Evolutionary conservation across 768 basidiomycete species (phyloP), one percentile per base, ranked within the genome.

Genomic region (Mycena indigotica): DNA sequence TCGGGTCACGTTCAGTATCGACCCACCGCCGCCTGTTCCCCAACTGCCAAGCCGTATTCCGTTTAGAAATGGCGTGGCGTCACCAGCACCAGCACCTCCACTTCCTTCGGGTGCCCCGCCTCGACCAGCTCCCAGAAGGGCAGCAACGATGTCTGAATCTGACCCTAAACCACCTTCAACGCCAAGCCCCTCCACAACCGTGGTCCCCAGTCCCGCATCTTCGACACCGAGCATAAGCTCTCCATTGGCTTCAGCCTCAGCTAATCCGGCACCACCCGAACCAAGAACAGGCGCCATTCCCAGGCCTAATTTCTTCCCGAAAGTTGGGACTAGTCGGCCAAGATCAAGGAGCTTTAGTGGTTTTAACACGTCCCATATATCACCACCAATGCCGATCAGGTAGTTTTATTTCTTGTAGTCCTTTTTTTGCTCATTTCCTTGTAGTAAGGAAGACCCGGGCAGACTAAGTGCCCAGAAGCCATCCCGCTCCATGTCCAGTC

Each of bases 331-430:
- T 2, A 64, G 74, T 8, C 73, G 91, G 4, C 91, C 91, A 4
- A 70, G 89, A 50, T 91, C 88, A 21, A 73, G 88, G 64, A 91
- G 89, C 60, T 93, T 93, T 66, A 91, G 89, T 8, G 87, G 83
- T 2, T 87, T 91, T 70, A 81, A 84, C 50, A 74, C 77, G 3
- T 52, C 68, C 3, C 74, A 79, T 52, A 65, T 71, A 1, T 60
- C 68, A 16, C 40, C 69, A 30, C 70, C 73, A 15, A 30, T 72
- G 6, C 68, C 69, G 41, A 60, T 48, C 51, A 74, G 73, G 76
- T 76, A 53, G 48, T 66, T 53, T 55, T 59, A 4, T 32, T 28
- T 63, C 17, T 26, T 59, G 3, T 55, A n/a, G 21, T 30, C 15
- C 39, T 25, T 50, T 24, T 32, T 41, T 29, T 19, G 53, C 19